Evolutionary conservation across 2,329 filamentous ascomycete genomes (phyloP), one percentile per base, ranked within the genome.

Genomic region (Trichoderma sp.): DNA sequence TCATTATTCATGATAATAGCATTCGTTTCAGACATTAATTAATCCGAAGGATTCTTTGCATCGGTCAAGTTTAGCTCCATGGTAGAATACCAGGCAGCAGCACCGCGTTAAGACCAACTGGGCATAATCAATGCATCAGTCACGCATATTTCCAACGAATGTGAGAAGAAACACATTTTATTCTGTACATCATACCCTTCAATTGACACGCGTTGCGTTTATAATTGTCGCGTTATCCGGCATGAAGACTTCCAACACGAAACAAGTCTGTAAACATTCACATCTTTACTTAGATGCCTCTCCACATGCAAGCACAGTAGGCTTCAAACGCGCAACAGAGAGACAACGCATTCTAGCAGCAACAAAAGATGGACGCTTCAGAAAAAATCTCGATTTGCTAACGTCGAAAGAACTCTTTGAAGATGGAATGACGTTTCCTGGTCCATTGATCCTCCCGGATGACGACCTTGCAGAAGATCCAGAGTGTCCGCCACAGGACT

Each of bases 381-480:
- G 74, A 3, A 74, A 74, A 11, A 58, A 61, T 1, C 21, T 14
- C 9, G 28, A 43, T 8, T 18, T 66, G 30, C 4, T 75, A 9
- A 57, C 74, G 1, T 71, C 75, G 3, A 68, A 74, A 2, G 72
- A 76, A 6, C 72, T 65, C 0, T 57, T 74, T 58, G 72, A 72
- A 9, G 74, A 81, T 24, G 68, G 71, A 0, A 75, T 72, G 36
- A 79, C 81, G 0, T 92, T 90, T 73, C 90, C 89, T 0, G 87
- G 82, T 0, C 89, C 90, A 0, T 77, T 92, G 6, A 81, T 91
- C 0, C 80, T 92, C 0, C 90, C 90, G 0, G 83, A 81, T 3
- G 90, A 92, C 76, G 87, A 88, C 24, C 81, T 92, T 1, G 84
- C 86, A 0, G 79, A 83, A 39, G 86, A 91, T 51, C 85, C 87